Percentiles rank a stretch among this genome's conserved stretches.
phyloP scores from a whole-genome alignment of 2,329 filamentous ascomycete genomes.

The Aspergillus versicolor region DNA sequence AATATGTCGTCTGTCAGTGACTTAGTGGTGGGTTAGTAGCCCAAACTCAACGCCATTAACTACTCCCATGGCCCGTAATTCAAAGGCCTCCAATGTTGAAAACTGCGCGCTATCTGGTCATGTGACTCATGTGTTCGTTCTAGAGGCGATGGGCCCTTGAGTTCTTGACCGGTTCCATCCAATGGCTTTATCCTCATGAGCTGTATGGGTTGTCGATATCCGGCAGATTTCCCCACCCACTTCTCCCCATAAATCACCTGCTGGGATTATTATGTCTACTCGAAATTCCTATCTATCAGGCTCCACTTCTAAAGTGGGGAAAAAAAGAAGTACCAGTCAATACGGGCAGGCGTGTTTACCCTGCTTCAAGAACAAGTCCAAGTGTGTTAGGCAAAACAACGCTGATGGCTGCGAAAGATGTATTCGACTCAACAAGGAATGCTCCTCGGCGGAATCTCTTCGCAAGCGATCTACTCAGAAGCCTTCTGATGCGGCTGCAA shows the following conservation, averaged over 20 bases:
- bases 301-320: background rate
- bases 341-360: background rate
- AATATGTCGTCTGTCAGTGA: no score
- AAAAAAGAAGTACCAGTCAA: background rate
- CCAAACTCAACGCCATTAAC: no score
- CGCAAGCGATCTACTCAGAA: background rate
- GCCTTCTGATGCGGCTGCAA: background rate
- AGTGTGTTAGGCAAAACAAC: background rate
- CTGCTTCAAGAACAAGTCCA: conserved; percentile 6
- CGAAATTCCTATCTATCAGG: background rate
- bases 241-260: background rate
- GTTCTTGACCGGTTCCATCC: background rate
- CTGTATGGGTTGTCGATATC: background rate
- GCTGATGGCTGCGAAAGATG: background rate
- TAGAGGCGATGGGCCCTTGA: background rate
- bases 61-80: no score
- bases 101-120: no score
- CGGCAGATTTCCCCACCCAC: background rate
- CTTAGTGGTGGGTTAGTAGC: no score
- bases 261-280: background rate
- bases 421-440: conserved; percentile 1
- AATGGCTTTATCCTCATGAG: background rate
- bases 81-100: no score
- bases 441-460: background rate
- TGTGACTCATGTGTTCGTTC: no score